phyloP scores from a whole-genome alignment of 495 filamentous ascomycete species.

The Clohesyomyces aquaticus region DNA sequence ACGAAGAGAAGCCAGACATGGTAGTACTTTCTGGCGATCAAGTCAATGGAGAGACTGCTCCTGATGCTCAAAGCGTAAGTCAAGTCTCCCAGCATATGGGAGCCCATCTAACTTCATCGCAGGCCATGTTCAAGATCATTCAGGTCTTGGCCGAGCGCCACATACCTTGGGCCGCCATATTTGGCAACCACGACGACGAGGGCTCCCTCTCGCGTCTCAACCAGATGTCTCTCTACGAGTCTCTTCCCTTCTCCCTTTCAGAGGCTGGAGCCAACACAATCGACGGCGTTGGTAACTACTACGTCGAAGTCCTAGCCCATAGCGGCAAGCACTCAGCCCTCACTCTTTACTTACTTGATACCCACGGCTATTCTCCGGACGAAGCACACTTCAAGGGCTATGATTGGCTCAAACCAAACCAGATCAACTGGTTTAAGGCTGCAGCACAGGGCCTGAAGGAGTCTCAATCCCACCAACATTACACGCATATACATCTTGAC shows the following conservation, averaged over 20 bases:
- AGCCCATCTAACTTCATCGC: conserved; percentile 7
- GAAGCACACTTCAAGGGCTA: conserved; percentile 84
- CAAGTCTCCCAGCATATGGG: too few relatives aligned
- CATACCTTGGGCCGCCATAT: conserved; percentile 91
- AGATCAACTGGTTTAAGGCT: conserved; percentile 90
- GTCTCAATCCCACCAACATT: conserved; percentile 73
- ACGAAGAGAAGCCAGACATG: conserved; percentile 89
- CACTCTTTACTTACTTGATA: conserved; percentile 91
- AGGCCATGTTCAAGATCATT: conserved; percentile 92
- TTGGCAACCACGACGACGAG: conserved; percentile 98
- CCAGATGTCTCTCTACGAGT: conserved; percentile 82
- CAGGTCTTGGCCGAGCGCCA: conserved; percentile 82
- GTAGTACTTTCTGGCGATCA: conserved; percentile 92
- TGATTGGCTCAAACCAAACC: conserved; percentile 92
- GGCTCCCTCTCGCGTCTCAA: conserved; percentile 72
- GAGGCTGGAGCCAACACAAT: conserved; percentile 77
- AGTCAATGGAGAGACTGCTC: conserved; percentile 90
- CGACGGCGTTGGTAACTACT: conserved; percentile 92
- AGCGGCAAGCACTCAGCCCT: conserved; percentile 84
- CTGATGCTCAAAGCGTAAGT: conserved; percentile 78
- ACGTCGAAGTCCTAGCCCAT: conserved; percentile 83
- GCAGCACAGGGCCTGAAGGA: conserved; percentile 71
- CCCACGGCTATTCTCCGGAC: conserved; percentile 89
- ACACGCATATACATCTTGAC: conserved; percentile 90
- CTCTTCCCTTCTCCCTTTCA: conserved; percentile 86